Conservation (phyloP, 306 rosid species). For the Canavalia gladiata region DNA sequence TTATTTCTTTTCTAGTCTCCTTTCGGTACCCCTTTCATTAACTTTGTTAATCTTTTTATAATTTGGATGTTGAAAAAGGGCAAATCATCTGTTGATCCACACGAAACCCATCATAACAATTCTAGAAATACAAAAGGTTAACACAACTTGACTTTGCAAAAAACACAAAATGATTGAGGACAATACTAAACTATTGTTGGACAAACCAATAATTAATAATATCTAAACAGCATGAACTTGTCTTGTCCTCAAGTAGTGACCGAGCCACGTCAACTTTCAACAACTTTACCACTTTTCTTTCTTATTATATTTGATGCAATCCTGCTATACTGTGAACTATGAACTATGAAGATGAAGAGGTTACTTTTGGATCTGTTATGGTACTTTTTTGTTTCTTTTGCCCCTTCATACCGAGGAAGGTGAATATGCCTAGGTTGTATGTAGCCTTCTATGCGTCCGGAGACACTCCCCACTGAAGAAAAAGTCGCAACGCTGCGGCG, state of each 20-base stretch:
- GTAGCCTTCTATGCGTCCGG: constrained; percentile 47
- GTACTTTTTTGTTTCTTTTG: neutral
- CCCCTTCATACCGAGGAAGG: neutral
- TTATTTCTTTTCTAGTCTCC: no score
- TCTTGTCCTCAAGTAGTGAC: constrained; percentile 16
- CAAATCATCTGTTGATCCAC: neutral
- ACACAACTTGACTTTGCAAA: neutral
- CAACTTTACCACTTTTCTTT: neutral
- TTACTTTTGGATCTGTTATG: constrained; percentile 19
- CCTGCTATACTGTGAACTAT: neutral
- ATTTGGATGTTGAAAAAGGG: neutral
- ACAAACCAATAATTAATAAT: constrained; percentile 5
- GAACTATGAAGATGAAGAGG: neutral
- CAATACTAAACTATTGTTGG: neutral
- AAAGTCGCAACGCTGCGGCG: neutral
- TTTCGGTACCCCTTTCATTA: no score
- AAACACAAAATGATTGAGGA: neutral
- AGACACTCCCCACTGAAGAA: constrained; percentile 41
- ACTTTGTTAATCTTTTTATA: neutral
- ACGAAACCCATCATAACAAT: neutral
- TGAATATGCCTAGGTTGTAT: constrained; percentile 35
- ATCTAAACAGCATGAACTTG: neutral
- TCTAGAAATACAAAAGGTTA: neutral
- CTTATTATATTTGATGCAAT: neutral
- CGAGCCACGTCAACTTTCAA: constrained; percentile 23